Base-by-base conservation (phyloP, 257 asterid species). In the Nemophila menziesii region DNA sequence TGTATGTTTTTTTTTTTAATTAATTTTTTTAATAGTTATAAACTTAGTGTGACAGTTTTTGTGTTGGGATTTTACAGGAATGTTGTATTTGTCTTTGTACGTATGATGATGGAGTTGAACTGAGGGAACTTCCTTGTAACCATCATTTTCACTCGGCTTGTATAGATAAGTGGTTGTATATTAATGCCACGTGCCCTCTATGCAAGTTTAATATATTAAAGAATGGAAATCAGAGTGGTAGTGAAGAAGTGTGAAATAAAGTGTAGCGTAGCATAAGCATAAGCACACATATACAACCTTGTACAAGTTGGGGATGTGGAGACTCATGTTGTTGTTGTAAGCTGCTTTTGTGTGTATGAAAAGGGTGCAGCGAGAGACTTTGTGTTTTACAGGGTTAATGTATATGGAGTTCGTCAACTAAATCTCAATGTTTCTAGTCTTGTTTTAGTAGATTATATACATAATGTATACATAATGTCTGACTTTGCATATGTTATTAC, bases 101-200 rank as follows among this genome's bases (percentile, higher is more conserved):
- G 13, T 90, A 90, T 8, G 94, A 90, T 1, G 96, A 90, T 60
- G 99, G 99, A 45, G 55, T 69, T 20, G 99, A 90, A 61, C 70
- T 90, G 34, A 94, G 96, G 9, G 89, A 90, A 56, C 93, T 90
- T 57, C 99, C 96, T 20, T 90, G 99, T 47, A 92, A 72, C 13
- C 99, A 90, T 73, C 94, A 90, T 62, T 90, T 90, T 26, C 99
- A 90, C 60, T 42, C 77, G 1, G 65, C 71, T 46, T 90, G 99
- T 77, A 71, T 90, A 47, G 99, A 90, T 68, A 90, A 85, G 69
- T 90, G 99, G 99, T 41, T 90, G 58, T 92, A 72, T 67, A 81
- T 85, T 48, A 85, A 85, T 9, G 96, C 99, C 43, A 90, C 92
- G 20, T 90, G 99, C 21, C 96, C 99, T 39, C 86, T 90, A 18